These are phyloP conservation scores for Rhodofomes roseus DNA, from an alignment of 1,284 basidiomycete genomes.

Conservation along the genomic window DNA sequence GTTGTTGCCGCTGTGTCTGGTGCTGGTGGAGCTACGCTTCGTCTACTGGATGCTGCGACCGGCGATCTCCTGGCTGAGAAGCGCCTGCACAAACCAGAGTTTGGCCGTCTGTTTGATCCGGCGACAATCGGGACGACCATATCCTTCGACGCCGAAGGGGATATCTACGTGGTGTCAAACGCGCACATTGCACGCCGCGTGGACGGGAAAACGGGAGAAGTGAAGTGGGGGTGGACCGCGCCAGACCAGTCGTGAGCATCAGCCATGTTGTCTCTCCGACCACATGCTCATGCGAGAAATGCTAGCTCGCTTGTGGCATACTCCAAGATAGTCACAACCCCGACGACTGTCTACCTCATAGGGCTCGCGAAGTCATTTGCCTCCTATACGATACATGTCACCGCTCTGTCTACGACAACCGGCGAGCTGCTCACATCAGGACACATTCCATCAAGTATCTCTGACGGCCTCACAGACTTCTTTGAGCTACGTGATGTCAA, in stretches of 20 bases:
- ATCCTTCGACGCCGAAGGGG: slow-evolving; percentile 30
- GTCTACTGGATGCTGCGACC: slow-evolving; percentile 62
- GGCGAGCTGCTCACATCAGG: slow-evolving; percentile 51
- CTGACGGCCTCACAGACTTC: slow-evolving; percentile 42
- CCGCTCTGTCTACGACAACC: slow-evolving; percentile 50
- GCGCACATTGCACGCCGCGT: slow-evolving; percentile 53
- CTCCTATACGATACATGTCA: slow-evolving; percentile 65
- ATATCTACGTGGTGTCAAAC: slow-evolving; percentile 50
- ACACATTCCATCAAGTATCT: slow-evolving; percentile 58
- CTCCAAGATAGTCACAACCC: slow-evolving; percentile 54
- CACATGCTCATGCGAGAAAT: background rate
- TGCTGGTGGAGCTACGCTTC: slow-evolving; percentile 65
- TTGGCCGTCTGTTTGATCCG: slow-evolving; percentile 48
- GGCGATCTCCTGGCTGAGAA: slow-evolving; percentile 74
- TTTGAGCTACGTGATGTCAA: slow-evolving; percentile 30
- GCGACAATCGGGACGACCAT: slow-evolving; percentile 43
- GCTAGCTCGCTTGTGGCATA: slow-evolving; percentile 62
- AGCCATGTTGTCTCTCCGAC: background rate
- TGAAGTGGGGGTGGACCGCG: slow-evolving; percentile 62
- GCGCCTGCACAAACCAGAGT: slow-evolving; percentile 45
- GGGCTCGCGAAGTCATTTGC: slow-evolving; percentile 63
- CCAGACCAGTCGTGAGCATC: slow-evolving; percentile 56
- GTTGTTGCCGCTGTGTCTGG: slow-evolving; percentile 77
- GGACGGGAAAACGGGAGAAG: slow-evolving; percentile 43
- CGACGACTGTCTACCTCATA: slow-evolving; percentile 58